Conservation (phyloP, 345 rosid genomes). For the Gossypium thurberi region DNA sequence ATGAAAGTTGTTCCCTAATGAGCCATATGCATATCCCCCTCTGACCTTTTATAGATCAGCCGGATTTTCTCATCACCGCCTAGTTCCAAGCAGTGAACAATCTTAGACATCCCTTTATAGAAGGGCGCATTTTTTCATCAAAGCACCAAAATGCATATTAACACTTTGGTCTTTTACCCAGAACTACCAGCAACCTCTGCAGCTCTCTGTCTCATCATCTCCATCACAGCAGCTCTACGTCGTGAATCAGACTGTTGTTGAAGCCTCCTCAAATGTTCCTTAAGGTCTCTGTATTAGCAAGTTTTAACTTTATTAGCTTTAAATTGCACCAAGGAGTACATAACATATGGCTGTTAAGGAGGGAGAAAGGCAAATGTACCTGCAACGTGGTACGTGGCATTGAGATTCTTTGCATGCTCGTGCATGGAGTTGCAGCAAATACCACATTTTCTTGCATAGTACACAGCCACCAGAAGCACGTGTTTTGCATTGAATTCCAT, state of each 20-base stretch:
- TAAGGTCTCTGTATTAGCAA: slow-evolving; percentile 67
- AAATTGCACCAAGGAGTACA: not conserved
- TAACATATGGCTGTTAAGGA: not conserved
- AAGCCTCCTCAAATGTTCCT: slow-evolving; percentile 86
- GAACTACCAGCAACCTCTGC: slow-evolving; percentile 92
- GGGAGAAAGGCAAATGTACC: slow-evolving; percentile 31
- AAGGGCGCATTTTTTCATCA: slow-evolving; percentile 15
- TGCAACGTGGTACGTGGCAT: slow-evolving; percentile 98
- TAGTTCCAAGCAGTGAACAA: slow-evolving; percentile 22
- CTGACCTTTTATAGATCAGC: slow-evolving; percentile 22
- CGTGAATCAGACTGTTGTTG: slow-evolving; percentile 97
- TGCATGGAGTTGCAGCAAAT: slow-evolving; percentile 95
- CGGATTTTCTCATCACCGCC: slow-evolving; percentile 14
- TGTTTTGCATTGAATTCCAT: slow-evolving; percentile 76
- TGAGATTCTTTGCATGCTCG: slow-evolving; percentile 96
- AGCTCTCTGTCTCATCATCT: slow-evolving; percentile 99
- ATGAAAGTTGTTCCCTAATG: slow-evolving; percentile 29
- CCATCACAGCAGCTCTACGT: slow-evolving; percentile 99
- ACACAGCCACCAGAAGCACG: slow-evolving; percentile 96
- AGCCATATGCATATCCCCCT: slow-evolving; percentile 12
- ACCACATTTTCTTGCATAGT: slow-evolving; percentile 97
- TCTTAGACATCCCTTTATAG: slow-evolving; percentile 16
- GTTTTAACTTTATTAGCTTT: not conserved
- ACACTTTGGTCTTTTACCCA: slow-evolving; percentile 38
- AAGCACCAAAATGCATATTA: slow-evolving; percentile 26